Percentiles rank a stretch among this genome's conserved stretches.
Evolutionary conservation across 441 rosid species (phyloP).

Genomic region (Populus hybrid): DNA sequence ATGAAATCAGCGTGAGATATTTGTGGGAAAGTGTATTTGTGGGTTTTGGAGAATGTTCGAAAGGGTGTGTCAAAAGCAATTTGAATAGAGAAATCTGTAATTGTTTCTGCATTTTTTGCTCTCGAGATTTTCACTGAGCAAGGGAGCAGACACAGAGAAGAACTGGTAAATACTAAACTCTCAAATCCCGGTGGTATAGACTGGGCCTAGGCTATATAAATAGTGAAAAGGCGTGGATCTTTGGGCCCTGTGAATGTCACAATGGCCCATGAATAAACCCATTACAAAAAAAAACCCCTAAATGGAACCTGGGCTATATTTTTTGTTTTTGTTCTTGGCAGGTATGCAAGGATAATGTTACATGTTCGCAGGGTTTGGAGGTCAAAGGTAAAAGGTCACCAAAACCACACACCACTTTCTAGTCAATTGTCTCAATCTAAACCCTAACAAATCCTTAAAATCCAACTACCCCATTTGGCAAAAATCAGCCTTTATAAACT

Average conservation of each 20-base stretch:
- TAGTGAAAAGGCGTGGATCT: background rate
- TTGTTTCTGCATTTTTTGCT: slow-evolving; percentile 40
- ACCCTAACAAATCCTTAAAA: slow-evolving; percentile 31
- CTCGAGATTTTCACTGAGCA: background rate
- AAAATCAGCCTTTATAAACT: slow-evolving; percentile 16
- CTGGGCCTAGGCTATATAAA: background rate
- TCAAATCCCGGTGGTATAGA: no score
- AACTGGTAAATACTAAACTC: background rate
- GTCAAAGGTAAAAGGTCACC: slow-evolving; percentile 25
- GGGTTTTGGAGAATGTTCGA: slow-evolving; percentile 29
- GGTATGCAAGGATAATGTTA: background rate
- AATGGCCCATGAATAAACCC: background rate
- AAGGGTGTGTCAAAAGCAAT: slow-evolving; percentile 28
- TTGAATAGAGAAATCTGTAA: slow-evolving; percentile 39
- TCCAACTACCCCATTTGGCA: slow-evolving; percentile 43
- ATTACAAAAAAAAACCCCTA: background rate
- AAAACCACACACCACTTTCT: slow-evolving; percentile 31
- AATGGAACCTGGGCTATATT: background rate
- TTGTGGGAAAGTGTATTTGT: slow-evolving; percentile 14
- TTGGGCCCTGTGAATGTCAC: background rate
- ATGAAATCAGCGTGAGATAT: slow-evolving; percentile 12
- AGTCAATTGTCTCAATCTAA: background rate
- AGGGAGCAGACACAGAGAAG: background rate
- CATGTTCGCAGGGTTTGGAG: background rate
- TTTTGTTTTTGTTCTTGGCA: background rate